Evolutionary conservation across 805 yeast species (phyloP).

Genomic region (Wickerhamiella slavikovae): DNA sequence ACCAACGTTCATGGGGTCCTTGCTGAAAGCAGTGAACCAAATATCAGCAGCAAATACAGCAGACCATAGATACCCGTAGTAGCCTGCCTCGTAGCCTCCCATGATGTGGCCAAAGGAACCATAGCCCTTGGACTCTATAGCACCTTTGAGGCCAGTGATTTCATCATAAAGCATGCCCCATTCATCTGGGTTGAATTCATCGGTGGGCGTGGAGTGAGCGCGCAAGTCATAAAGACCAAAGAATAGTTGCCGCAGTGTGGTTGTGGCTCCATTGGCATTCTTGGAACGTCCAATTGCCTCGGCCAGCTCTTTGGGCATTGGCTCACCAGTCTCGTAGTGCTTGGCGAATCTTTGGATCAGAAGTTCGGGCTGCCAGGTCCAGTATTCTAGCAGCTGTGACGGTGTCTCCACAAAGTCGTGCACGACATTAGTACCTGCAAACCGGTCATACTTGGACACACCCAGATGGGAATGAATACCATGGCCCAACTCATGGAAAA

Average conservation of each 20-base stretch:
- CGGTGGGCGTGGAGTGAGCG: conserved; percentile 33
- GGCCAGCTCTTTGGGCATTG: conserved; percentile 35
- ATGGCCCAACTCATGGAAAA: conserved; percentile 81
- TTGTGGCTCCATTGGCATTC: conserved; percentile 57
- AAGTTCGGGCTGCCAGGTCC: conserved; percentile 61
- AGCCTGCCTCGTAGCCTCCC: conserved; percentile 73
- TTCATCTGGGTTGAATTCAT: conserved; percentile 26
- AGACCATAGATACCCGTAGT: conserved; percentile 75
- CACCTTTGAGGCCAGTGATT: conserved; percentile 1
- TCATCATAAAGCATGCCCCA: conserved; percentile 37
- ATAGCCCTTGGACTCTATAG: neutral
- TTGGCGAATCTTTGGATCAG: conserved; percentile 32
- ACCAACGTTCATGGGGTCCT: conserved; percentile 41
- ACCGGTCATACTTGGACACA: conserved; percentile 38
- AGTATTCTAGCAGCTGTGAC: conserved; percentile 71
- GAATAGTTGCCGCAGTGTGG: conserved; percentile 54
- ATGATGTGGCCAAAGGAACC: conserved; percentile 34
- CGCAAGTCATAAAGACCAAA: conserved; percentile 62
- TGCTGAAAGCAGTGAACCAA: conserved; percentile 46
- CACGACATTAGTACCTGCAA: conserved; percentile 59
- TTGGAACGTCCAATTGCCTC: conserved; percentile 41
- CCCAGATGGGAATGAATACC: conserved; percentile 68
- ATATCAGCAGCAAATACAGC: conserved; percentile 74
- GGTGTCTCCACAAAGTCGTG: conserved; percentile 88
- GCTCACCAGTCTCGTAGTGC: conserved; percentile 40